phyloP scores from a whole-genome alignment of 805 yeast species.

The Spathaspora hagerdaliae region DNA sequence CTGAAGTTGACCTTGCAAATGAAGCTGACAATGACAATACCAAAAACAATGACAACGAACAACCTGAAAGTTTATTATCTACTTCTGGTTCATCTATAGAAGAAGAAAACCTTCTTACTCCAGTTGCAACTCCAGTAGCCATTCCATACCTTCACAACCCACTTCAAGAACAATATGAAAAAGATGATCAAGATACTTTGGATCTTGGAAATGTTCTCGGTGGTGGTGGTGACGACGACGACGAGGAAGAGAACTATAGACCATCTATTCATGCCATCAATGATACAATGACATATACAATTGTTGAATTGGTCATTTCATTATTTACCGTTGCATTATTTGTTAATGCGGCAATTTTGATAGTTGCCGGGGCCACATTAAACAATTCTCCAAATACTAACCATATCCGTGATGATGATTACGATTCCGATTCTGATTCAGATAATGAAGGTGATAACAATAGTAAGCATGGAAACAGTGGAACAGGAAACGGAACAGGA shows the following conservation, averaged over 20 bases:
- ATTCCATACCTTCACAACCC: not conserved
- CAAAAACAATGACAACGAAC: not conserved
- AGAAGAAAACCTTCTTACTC: conserved; percentile 2
- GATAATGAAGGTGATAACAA: conserved; percentile 13
- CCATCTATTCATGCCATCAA: conserved; percentile 81
- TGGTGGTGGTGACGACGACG: conserved; percentile 5
- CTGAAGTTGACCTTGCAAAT: not conserved
- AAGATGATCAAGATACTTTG: conserved; percentile 4
- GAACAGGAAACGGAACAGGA: conserved; percentile 7
- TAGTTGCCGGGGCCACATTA: conserved; percentile 88
- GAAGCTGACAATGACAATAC: not conserved
- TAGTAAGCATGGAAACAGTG: conserved; percentile 7
- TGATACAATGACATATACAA: conserved; percentile 75
- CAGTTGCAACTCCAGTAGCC: conserved; percentile 6
- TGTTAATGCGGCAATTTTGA: conserved; percentile 84
- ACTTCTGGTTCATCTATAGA: conserved; percentile 2
- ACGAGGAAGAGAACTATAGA: conserved; percentile 43
- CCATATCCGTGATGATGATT: conserved; percentile 8
- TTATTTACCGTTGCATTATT: conserved; percentile 86
- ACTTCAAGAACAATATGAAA: conserved; percentile 5
- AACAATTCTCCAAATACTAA: conserved; percentile 22
- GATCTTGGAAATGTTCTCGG: not conserved
- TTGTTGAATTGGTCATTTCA: conserved; percentile 78
- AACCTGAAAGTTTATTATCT: not conserved
- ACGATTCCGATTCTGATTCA: conserved; percentile 9